Percentiles rank a stretch among this genome's conserved stretches.
These are phyloP conservation scores for Paradendryphiella salina DNA, from an alignment of 2,329 filamentous ascomycete species.

Conservation along the genomic window DNA sequence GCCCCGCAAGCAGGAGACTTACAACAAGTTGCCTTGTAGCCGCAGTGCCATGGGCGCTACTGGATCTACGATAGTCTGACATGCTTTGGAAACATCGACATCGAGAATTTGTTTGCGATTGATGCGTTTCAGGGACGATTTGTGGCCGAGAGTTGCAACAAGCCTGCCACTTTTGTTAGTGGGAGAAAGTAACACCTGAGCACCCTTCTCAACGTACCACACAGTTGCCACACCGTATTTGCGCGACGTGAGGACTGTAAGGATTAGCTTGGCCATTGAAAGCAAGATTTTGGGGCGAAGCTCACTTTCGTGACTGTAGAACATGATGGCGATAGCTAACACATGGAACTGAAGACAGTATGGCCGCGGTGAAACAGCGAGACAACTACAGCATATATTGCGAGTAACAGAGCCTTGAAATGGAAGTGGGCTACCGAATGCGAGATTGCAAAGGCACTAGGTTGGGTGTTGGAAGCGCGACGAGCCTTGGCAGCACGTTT, in stretches of 20 bases:
- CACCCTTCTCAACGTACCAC: constrained; percentile 63
- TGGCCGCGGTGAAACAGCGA: constrained; percentile 4
- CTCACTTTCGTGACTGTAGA: constrained; percentile 93
- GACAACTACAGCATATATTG: constrained; percentile 1
- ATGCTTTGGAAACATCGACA: constrained; percentile 84
- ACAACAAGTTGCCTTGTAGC: constrained; percentile 86
- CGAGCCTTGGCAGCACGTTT: constrained; percentile 21
- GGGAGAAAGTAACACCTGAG: not conserved
- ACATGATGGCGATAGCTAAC: constrained; percentile 63
- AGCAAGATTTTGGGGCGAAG: not conserved
- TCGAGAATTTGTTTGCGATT: constrained; percentile 84
- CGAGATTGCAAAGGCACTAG: not conserved
- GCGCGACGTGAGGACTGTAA: constrained; percentile 73
- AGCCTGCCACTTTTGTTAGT: constrained; percentile 64
- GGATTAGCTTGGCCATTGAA: constrained; percentile 25
- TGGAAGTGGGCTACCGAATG: not conserved
- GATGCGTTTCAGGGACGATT: constrained; percentile 70
- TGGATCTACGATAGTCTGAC: constrained; percentile 82
- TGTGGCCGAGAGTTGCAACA: constrained; percentile 81
- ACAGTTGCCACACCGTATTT: constrained; percentile 94
- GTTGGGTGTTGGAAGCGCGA: constrained; percentile 2
- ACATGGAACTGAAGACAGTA: constrained; percentile 9
- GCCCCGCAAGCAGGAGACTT: constrained; percentile 27
- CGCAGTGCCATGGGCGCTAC: constrained; percentile 86
- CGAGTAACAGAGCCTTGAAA: not conserved